phyloP scores from a whole-genome alignment of 2,329 filamentous ascomycete genomes.

The Fusarium keratoplasticum region DNA sequence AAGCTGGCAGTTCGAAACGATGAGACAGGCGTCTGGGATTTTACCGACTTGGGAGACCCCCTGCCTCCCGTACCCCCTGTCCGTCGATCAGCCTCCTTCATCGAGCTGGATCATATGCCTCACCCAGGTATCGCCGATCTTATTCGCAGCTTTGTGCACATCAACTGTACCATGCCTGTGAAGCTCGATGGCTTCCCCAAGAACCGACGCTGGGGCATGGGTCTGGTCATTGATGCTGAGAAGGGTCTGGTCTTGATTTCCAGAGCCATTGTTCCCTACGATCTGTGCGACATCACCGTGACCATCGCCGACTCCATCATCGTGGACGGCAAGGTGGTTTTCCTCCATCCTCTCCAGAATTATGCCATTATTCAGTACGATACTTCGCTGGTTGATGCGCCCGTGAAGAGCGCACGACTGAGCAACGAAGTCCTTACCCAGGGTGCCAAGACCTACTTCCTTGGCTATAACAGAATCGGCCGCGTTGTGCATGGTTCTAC shows the following conservation, averaged over 20 bases:
- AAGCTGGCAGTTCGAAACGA: slow-evolving; percentile 93
- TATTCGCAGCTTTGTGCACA: slow-evolving; percentile 93
- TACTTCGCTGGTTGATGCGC: slow-evolving; percentile 90
- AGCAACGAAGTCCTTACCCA: slow-evolving; percentile 87
- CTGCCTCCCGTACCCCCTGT: slow-evolving; percentile 79
- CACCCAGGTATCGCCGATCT: slow-evolving; percentile 93
- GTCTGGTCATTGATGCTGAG: slow-evolving; percentile 95
- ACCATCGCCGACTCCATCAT: slow-evolving; percentile 98
- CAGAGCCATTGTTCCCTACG: slow-evolving; percentile 92
- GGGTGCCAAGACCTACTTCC: slow-evolving; percentile 93
- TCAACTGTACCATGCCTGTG: slow-evolving; percentile 91
- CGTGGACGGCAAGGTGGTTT: slow-evolving; percentile 92
- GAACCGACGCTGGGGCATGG: slow-evolving; percentile 93
- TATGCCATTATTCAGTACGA: slow-evolving; percentile 97
- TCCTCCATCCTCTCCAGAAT: slow-evolving; percentile 96
- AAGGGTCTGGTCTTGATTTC: slow-evolving; percentile 96
- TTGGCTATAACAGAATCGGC: slow-evolving; percentile 97
- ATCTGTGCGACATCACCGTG: slow-evolving; percentile 94
- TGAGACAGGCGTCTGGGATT: slow-evolving; percentile 91
- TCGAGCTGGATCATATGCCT: slow-evolving; percentile 88
- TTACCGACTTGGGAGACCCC: slow-evolving; percentile 84
- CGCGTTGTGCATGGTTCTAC: slow-evolving; percentile 94
- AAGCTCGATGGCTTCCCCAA: slow-evolving; percentile 99
- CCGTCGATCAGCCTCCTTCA: slow-evolving; percentile 86
- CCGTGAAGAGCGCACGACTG: slow-evolving; percentile 88